These are phyloP conservation scores for Ogataea paraovalis DNA, from an alignment of 805 yeast species.

Conservation along the genomic window DNA sequence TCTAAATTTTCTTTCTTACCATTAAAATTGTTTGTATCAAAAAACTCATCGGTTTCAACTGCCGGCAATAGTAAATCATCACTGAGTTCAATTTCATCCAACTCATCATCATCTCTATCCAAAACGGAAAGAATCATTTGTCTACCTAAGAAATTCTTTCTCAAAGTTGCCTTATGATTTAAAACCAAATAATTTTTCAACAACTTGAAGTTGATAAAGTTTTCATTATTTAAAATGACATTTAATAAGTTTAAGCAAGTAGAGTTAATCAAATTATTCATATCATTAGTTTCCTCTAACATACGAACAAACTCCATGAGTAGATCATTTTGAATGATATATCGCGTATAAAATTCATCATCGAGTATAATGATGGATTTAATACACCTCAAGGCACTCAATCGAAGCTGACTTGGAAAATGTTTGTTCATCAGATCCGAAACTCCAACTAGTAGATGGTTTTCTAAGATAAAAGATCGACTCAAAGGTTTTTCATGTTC, in stretches of 20 bases:
- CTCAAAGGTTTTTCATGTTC: conserved; percentile 59
- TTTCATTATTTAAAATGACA: conserved; percentile 18
- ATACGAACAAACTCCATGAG: conserved; percentile 46
- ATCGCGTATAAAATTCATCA: conserved; percentile 56
- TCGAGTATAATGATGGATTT: conserved; percentile 58
- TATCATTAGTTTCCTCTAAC: conserved; percentile 42
- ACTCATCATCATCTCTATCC: not conserved
- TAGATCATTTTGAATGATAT: conserved; percentile 53
- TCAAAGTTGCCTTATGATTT: conserved; percentile 13
- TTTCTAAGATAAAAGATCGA: conserved; percentile 59
- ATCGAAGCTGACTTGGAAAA: conserved; percentile 49
- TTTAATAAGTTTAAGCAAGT: conserved; percentile 60
- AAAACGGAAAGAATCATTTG: conserved; percentile 9
- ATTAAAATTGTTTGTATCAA: not conserved
- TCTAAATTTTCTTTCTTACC: not conserved
- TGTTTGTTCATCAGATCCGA: conserved; percentile 41
- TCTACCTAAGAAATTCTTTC: conserved; percentile 19
- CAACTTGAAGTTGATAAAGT: conserved; percentile 16
- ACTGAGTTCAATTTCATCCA: conserved; percentile 13
- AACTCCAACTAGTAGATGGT: conserved; percentile 54
- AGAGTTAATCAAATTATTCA: conserved; percentile 67
- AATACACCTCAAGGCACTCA: conserved; percentile 67
- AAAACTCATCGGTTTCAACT: not conserved
- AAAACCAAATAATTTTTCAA: conserved; percentile 20
- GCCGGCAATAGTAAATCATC: not conserved